Conservation (phyloP, 2,329 filamentous ascomycete species). For the Sporothrix curviconia region DNA sequence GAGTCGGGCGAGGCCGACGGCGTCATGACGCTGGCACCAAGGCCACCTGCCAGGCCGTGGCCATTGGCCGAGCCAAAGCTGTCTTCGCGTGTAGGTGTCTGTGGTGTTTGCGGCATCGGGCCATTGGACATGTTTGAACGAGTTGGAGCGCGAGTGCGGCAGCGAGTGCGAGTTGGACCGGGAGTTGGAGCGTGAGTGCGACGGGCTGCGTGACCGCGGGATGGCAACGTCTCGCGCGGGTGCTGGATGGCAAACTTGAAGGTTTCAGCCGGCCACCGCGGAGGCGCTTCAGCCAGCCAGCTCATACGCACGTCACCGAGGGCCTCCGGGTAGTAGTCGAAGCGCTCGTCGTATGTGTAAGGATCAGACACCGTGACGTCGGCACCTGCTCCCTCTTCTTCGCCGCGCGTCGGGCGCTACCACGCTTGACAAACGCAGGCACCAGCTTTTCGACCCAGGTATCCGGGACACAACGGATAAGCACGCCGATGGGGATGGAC, state of each 20-base stretch:
- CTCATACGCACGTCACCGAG: conserved; percentile 70
- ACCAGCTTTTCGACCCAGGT: conserved; percentile 50
- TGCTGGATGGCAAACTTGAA: conserved; percentile 73
- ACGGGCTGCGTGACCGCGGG: conserved; percentile 57
- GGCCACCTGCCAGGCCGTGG: not conserved
- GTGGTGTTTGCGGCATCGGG: conserved; percentile 36
- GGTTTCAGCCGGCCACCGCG: conserved; percentile 77
- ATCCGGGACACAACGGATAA: conserved; percentile 80
- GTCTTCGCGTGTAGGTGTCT: conserved; percentile 56
- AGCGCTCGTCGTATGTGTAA: conserved; percentile 40
- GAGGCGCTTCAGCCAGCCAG: conserved; percentile 71
- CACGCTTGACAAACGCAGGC: conserved; percentile 45
- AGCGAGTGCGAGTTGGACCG: conserved; percentile 52
- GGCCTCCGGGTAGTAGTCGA: conserved; percentile 62
- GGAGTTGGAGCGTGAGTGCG: conserved; percentile 56
- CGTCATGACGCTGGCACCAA: not conserved
- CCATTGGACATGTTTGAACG: conserved; percentile 24
- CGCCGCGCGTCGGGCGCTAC: conserved; percentile 27
- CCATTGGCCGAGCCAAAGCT: conserved; percentile 34
- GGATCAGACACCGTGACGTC: conserved; percentile 59
- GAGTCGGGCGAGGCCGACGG: conserved; percentile 50
- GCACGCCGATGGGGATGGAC: conserved; percentile 77
- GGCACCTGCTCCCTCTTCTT: conserved; percentile 34
- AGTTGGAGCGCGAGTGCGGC: conserved; percentile 56
- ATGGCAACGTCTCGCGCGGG: conserved; percentile 59